Base-by-base conservation (phyloP, 1,284 basidiomycete species). In the Coniferiporia sulphurascens region DNA sequence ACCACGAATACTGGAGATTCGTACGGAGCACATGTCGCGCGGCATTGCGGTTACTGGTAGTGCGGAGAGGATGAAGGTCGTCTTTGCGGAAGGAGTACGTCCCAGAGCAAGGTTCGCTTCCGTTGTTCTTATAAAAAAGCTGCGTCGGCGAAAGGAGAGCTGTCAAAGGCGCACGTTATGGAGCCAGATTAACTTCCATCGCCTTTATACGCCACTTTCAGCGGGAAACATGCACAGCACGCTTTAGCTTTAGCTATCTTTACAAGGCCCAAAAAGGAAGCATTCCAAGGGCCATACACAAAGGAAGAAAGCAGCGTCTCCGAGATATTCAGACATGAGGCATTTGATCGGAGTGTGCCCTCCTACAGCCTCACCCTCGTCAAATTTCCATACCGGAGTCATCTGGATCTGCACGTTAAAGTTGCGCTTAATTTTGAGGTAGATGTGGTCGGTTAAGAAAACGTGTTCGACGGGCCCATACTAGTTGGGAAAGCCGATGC, bases 161-260 rank as follows among this genome's bases (percentile, higher is more conserved):
- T 43, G 21, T 55, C 43, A 55, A 46, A 41, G 51, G 34, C 15
- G 44, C 27, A 55, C 41, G 53, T 44, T 36, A 9, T 17, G 38
- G 41, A 53, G 27, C 17, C 19, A 53, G 22, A 48, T 34, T 36
- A 53, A 54, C 10, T 45, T 46, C 55, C 50, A n/a, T 27, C 13
- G 34, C 50, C 55, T 57, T 53, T 61, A 52, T 56, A 56, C n/a
- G 34, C 10, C 41, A 22, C 46, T 15, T 15, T 44, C 17, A 15
- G 36, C 19, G 41, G 49, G 32, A 10, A 41, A 46, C 45, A 36
- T 7, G 45, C 51, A 19, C 17, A 45, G 32, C 41, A 54, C 32
- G 38, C 19, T 19, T 45, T 17, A 27, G 6, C 19, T 48, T 41
- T 15, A 21, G 4, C 17, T 35, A 17, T 35, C 27, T 55, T 43